A percentile compares a stretch with the other conserved stretches of the same genome.
These are phyloP conservation scores for Canavalia gladiata DNA, from an alignment of 306 rosid species.

Conservation along the genomic window DNA sequence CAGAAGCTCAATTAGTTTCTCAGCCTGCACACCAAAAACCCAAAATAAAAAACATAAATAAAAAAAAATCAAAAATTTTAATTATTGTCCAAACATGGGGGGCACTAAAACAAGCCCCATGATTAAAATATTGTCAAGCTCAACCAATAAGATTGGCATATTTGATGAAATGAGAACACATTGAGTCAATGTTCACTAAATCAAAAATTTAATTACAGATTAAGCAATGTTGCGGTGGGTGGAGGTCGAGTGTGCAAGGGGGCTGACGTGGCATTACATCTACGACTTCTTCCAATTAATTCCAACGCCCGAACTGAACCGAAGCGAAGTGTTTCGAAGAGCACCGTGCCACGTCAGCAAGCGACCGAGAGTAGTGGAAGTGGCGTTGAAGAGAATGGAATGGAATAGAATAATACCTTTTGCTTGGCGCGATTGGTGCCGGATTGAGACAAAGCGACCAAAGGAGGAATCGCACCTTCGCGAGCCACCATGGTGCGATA, in stretches of 20 bases:
- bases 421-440: constrained; percentile 98
- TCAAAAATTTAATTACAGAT: constrained; percentile 14
- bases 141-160: constrained; percentile 34
- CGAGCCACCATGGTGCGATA: constrained; percentile 88
- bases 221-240: constrained; percentile 37
- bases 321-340: background rate
- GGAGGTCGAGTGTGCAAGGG: constrained; percentile 27
- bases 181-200: constrained; percentile 20
- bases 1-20: constrained; percentile 88
- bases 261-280: constrained; percentile 44
- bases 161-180: background rate
- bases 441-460: constrained; percentile 86
- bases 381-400: constrained; percentile 1
- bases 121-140: constrained; percentile 29
- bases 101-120: constrained; percentile 11
- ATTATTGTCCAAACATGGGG: constrained; percentile 22
- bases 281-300: constrained; percentile 1
- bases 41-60: constrained; percentile 3
- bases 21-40: constrained; percentile 71
- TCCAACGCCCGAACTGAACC: background rate
- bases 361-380: constrained; percentile 33
- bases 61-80: background rate
- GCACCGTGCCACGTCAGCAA: constrained; percentile 56
- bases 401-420: constrained; percentile 60
- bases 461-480: constrained; percentile 98